Evolutionary conservation across 352 stramenopile genomes (phyloP), one percentile per base, ranked within the genome.

Genomic region (Globisporangium solare): DNA sequence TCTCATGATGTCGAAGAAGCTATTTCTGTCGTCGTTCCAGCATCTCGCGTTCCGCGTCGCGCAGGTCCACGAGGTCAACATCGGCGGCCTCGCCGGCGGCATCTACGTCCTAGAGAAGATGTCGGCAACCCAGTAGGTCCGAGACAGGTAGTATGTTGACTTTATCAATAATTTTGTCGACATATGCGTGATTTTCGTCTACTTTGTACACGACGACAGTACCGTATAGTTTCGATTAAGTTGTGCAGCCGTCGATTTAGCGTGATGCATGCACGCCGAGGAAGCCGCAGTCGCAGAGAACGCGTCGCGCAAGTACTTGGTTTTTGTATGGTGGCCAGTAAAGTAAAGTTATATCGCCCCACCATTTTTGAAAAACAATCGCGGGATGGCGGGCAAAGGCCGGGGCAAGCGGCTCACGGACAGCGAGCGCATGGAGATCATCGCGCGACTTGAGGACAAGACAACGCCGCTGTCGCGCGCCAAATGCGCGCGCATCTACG

Each of bases 1-100:
- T n/a, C 71, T 92, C 2, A 69, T 83, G n/a, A 81, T 87, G 57
- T 85, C 82, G 53, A 90, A 90, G 64, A 92, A 92, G 56, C 68
- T 88, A 24, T 86, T 88, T 55, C 68, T 75, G 48, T 68, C 77
- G 27, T 75, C 63, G 7, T 61, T 90, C 17, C 68, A 74, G 40
- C 67, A 79, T 42, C 59, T 79, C 1, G 57, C 64, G 18, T 41
- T 86, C 47, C 60, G 51, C 0, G 54, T 89, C 14, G 58, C 77
- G 18, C 51, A 66, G 6, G 70, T 76, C 41, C 61, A 89, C 64
- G 73, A 85, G 22, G 82, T 92, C 14, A 92, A 82, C 61, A 90
- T 92, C 48, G 79, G 82, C 43, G 82, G 82, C 21, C 54, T 92
- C 20, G 66, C 71, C 27, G 72, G 77, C 39, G 61, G 70, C 39